Evolutionary conservation across 179 eudicot genomes (phyloP).

Genomic region (Drosera spatulata): DNA sequence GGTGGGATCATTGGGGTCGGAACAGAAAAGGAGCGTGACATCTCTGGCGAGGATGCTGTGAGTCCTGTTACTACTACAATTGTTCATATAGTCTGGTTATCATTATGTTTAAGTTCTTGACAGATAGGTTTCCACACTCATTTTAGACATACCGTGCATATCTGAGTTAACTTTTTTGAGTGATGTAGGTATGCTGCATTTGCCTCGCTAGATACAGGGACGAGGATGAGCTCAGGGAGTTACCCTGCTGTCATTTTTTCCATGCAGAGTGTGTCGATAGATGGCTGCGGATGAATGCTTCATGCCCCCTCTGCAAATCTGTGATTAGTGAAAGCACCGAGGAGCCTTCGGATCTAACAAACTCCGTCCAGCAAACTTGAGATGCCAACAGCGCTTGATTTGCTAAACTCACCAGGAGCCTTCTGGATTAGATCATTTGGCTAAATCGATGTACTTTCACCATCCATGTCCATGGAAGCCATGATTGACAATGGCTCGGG

Average conservation of each 20-base stretch:
- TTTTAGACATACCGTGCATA: too few species aligned
- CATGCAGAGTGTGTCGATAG: constrained; percentile 71
- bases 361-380: constrained; percentile 24
- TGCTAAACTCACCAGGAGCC: too few species aligned
- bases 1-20: constrained; percentile 77
- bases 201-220: constrained; percentile 56
- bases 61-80: constrained; percentile 11
- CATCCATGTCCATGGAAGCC: neutral
- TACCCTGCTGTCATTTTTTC: constrained; percentile 74
- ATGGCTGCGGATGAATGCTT: constrained; percentile 75
- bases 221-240: constrained; percentile 62
- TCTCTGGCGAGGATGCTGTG: constrained; percentile 97
- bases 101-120: neutral
- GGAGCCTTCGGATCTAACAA: constrained; percentile 16
- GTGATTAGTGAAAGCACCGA: constrained; percentile 33
- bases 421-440: neutral
- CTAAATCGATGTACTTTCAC: neutral
- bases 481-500: neutral
- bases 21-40: constrained; percentile 81
- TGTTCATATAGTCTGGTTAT: neutral
- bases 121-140: too few species aligned
- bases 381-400: too few species aligned
- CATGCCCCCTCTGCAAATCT: constrained; percentile 70
- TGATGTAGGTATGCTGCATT: constrained; percentile 62
- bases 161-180: neutral